A percentile compares a stretch with the other conserved stretches of the same genome.
These are phyloP conservation scores for Hygrophoropsis aurantiaca DNA, from an alignment of 768 basidiomycete genomes.

Conservation along the genomic window DNA sequence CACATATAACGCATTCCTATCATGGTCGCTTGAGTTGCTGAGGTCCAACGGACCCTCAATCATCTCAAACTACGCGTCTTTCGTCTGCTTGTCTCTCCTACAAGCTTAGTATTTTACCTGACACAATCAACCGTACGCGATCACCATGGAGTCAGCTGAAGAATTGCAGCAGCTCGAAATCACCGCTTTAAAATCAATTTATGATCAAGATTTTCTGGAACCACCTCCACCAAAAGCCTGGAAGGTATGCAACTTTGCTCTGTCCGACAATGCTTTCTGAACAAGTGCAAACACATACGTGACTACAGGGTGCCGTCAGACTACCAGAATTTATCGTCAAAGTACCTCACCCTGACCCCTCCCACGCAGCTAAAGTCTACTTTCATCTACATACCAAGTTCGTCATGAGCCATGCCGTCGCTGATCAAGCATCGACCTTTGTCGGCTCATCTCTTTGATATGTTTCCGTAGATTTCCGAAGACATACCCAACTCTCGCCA, in stretches of 20 bases:
- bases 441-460: neutral
- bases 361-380: conserved; percentile 55
- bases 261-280: neutral
- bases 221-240: conserved; percentile 77
- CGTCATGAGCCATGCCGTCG: too few species aligned
- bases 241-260: conserved; percentile 53
- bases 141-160: conserved; percentile 68
- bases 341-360: conserved; percentile 62
- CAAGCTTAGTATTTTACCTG: conserved; percentile 11
- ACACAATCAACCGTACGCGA: conserved; percentile 4
- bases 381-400: conserved; percentile 74
- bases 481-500: conserved; percentile 76
- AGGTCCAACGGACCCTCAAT: conserved; percentile 66
- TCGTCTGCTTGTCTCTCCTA: conserved; percentile 22
- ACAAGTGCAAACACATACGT: too few species aligned
- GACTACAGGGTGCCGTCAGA: conserved; percentile 58
- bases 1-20: conserved; percentile 13
- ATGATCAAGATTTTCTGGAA: conserved; percentile 73
- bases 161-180: conserved; percentile 72
- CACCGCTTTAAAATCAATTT: conserved; percentile 77
- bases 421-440: too few species aligned
- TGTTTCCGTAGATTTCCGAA: conserved; percentile 61
- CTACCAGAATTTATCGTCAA: conserved; percentile 77
- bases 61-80: conserved; percentile 50
- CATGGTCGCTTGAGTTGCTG: conserved; percentile 78